phyloP scores from a whole-genome alignment of 148 eudicot species.

The Rhododendron ferrugineum region DNA sequence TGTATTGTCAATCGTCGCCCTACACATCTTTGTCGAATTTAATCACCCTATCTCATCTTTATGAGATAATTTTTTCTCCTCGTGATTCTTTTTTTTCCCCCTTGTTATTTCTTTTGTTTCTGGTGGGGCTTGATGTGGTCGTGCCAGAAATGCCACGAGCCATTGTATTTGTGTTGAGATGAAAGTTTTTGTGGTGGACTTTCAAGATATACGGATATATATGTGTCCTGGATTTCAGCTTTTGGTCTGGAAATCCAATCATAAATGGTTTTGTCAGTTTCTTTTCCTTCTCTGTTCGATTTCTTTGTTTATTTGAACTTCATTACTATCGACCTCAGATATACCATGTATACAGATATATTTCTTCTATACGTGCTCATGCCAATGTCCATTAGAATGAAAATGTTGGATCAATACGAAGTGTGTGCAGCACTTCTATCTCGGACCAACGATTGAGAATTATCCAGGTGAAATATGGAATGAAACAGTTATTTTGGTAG shows the following conservation, averaged over 20 bases:
- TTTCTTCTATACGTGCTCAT: neutral
- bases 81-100: neutral
- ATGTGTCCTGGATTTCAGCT: neutral
- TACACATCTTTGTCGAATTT: neutral
- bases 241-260: neutral
- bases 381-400: neutral
- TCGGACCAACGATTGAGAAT: neutral
- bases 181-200: neutral
- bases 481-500: neutral
- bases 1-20: neutral
- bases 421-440: neutral
- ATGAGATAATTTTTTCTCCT: neutral
- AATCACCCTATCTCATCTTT: neutral
- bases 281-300: neutral
- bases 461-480: neutral
- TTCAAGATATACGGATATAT: neutral
- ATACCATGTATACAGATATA: neutral
- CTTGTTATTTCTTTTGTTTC: neutral
- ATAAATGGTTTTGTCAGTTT: neutral
- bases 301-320: neutral
- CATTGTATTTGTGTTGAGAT: neutral
- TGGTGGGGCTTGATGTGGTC: neutral
- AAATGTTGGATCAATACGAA: neutral
- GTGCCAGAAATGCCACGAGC: neutral
- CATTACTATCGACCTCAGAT: neutral